Evolutionary conservation across 108 stramenopile genomes (phyloP), one percentile per base, ranked within the genome.

Genomic region (Chaetoceros tenuissimus): DNA sequence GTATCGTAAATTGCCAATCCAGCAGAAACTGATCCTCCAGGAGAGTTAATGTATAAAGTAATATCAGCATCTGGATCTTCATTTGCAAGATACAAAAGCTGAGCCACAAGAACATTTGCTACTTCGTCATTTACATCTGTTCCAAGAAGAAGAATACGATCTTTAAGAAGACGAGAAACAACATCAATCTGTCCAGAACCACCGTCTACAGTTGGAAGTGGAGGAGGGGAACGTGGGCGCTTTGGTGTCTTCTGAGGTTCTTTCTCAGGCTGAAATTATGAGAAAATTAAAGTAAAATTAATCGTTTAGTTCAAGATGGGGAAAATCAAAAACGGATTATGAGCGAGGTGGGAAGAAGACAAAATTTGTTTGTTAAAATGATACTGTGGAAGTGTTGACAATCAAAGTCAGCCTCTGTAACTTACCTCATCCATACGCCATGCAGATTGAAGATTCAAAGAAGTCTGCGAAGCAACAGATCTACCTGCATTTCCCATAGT

Each of bases 21-120:
- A 22, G 85, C 85, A n/a, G 54, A 60, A 18, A 84, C 79, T 31
- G 79, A 80, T 25, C 82, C 82, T 57, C 82, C 82, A 21, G 90
- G 90, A 21, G 73, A 78, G 62, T 92, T 92, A 67, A 92, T 92
- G 78, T 92, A 92, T n/a, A 92, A 64, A 20, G 90, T 92, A 56
- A 92, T 92, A 51, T 87, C 86, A 49, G 74, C 77, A 34, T 81
- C 75, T 20, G 90, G 90, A 70, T 92, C 90, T 53, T 82, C 78
- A 34, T 79, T 82, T 21, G 90, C 90, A 18, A 92, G 71, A 57
- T 85, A 92, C 54, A 92, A 69, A 19, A 92, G 80, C 69, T 92
- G 90, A 19, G 90, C 84, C 10, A 92, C 90, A 56, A 92, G 59
- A 16, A 88, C 84, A 59, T 92, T 92, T 34, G 84, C 90, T 7